Base-by-base conservation (phyloP, 306 rosid species). In the Carpinus viminea region DNA sequence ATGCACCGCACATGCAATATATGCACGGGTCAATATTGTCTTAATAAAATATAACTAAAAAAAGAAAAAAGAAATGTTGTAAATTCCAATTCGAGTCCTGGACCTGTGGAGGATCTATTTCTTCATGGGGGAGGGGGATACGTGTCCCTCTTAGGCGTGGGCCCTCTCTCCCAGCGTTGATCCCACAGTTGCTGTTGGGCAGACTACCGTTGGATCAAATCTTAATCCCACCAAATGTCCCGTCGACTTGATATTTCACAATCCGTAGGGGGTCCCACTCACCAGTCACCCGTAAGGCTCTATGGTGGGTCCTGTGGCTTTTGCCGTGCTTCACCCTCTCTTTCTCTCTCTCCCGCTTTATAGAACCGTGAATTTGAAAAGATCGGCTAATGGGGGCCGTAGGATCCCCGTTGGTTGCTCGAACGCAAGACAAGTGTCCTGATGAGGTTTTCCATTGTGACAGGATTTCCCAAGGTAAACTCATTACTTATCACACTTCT, bases 281-380 rank as follows among this genome's bases (percentile, higher is more conserved):
- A 18, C 38, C 34, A 72, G 62, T 10, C 41, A 48, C 60, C 60
- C 8, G 8, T 41, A 7, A 7, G 45, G 45, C 45, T 41, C 45
- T 41, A 41, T 41, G 3, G 21, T 12, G 18, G 20, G 53, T 31
- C 52, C 20, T 62, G 18, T 55, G 3, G 7, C 36, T 50, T 56
- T 43, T 62, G 79, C 34, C 80, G 79, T 80, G 79, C 62, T 24
- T 15, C 36, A 74, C 65, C 55, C 11, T 16, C 78, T 74, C 51
- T 54, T 81, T 77, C n/a, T 3, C 18, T 5, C 26, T 10, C 12
- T 2, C 26, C 26, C 51, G 17, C 45, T 56, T 56, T 56, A 56
- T 41, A 41, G 17, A 50, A 16, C 59, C 5, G 59, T 6, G 31
- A 56, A 56, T 20, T 53, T 15, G 26, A 24, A 31, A 59, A 59